phyloP scores from a whole-genome alignment of 2,329 filamentous ascomycete genomes.

The Aspergillus piperis region DNA sequence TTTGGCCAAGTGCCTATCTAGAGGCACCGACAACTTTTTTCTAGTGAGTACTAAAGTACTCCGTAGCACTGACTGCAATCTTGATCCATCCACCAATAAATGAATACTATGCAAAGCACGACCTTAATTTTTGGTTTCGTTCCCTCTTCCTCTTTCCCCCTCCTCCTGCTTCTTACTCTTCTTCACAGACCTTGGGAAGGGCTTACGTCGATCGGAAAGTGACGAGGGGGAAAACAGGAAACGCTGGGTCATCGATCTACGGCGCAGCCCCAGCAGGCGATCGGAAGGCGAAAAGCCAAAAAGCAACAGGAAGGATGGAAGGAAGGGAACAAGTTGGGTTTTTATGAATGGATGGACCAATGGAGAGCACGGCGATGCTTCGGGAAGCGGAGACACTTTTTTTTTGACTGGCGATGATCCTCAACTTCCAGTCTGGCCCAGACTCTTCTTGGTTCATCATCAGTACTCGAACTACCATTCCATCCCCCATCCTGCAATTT shows the following conservation, averaged over 20 bases:
- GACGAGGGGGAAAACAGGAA: no score
- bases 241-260: neutral
- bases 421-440: conserved; percentile 5
- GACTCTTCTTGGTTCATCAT: conserved; percentile 2
- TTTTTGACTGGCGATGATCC: conserved; percentile 3
- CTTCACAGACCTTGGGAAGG: no score
- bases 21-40: no score
- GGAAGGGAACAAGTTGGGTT: neutral
- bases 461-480: neutral
- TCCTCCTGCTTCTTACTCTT: no score
- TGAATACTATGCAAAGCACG: no score
- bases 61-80: no score
- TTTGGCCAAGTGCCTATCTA: no score
- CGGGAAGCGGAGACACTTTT: conserved; percentile 1
- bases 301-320: neutral
- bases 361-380: conserved; percentile 1
- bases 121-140: no score
- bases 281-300: neutral
- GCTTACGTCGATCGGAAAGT: no score
- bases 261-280: neutral
- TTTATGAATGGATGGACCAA: neutral
- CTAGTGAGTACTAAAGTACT: no score
- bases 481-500: neutral
- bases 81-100: no score
- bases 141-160: no score